Conservation (phyloP, 1,139 yeast genomes). For the Yamadazyma siamensis region DNA sequence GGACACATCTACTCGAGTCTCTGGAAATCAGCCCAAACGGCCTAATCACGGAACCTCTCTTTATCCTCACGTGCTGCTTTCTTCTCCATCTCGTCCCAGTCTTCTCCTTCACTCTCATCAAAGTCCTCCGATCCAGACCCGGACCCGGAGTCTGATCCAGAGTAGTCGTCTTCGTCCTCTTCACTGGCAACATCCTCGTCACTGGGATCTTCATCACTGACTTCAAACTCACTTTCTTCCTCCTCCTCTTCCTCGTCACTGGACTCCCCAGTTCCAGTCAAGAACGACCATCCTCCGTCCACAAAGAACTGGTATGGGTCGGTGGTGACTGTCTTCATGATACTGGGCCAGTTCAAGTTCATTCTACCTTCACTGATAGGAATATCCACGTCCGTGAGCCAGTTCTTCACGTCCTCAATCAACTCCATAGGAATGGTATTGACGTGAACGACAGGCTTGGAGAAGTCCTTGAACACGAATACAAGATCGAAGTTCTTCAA, state of each 20-base stretch:
- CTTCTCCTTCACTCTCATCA: constrained; percentile 59
- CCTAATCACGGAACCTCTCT: constrained; percentile 24
- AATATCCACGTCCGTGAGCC: constrained; percentile 95
- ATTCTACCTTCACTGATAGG: constrained; percentile 94
- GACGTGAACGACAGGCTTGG: constrained; percentile 83
- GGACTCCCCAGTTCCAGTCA: constrained; percentile 67
- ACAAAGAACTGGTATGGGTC: constrained; percentile 94
- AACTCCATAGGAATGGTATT: constrained; percentile 93
- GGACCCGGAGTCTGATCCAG: constrained; percentile 26
- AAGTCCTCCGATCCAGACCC: constrained; percentile 38
- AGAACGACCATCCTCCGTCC: constrained; percentile 96
- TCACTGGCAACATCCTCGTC: constrained; percentile 71
- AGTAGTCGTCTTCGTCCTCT: constrained; percentile 42
- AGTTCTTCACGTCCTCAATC: constrained; percentile 87
- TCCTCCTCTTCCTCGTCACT: constrained; percentile 61
- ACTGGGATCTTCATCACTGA: constrained; percentile 63
- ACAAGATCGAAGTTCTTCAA: constrained; percentile 94
- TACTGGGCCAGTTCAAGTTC: constrained; percentile 92
- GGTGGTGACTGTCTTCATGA: constrained; percentile 88
- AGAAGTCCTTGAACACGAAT: constrained; percentile 88
- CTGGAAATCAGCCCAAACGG: no score
- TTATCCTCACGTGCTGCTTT: constrained; percentile 58
- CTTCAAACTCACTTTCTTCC: constrained; percentile 59
- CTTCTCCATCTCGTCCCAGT: constrained; percentile 71
- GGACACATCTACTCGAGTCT: no score